These are phyloP conservation scores for Babesia bovis DNA, from an alignment of 169 alveolate genomes.

Conservation along the genomic window DNA sequence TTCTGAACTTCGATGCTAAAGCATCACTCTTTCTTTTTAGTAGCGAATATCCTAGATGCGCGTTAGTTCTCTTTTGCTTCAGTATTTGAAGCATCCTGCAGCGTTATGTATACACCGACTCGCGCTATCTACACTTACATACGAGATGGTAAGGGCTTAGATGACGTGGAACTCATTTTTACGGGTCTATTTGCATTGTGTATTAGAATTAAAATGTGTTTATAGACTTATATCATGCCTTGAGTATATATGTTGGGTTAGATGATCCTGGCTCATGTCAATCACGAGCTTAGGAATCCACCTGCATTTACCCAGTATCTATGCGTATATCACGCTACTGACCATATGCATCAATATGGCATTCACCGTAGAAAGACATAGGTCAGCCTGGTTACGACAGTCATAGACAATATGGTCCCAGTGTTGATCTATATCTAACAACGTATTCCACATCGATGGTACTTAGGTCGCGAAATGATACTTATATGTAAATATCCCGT, in stretches of 20 bases:
- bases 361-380: too few species aligned
- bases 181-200: conserved; percentile 2
- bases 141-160: conserved; percentile 45
- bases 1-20: conserved; percentile 88
- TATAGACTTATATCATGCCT: not conserved
- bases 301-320: too few species aligned
- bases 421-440: too few species aligned
- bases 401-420: too few species aligned
- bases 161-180: conserved; percentile 16
- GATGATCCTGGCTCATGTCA: too few species aligned
- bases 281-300: too few species aligned
- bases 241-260: conserved; percentile 25
- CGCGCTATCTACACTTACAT: conserved; percentile 5
- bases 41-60: conserved; percentile 90
- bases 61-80: conserved; percentile 85
- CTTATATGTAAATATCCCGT: too few species aligned
- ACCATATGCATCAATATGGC: too few species aligned
- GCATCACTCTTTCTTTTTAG: conserved; percentile 94
- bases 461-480: too few species aligned
- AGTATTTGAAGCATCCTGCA: conserved; percentile 82
- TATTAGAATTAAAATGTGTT: conserved; percentile 13
- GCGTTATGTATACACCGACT: not conserved
- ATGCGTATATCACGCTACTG: too few species aligned
- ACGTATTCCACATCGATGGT: too few species aligned
- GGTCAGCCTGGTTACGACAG: too few species aligned